Conservation (phyloP, 805 yeast species). For the Alloascoidea africana region DNA sequence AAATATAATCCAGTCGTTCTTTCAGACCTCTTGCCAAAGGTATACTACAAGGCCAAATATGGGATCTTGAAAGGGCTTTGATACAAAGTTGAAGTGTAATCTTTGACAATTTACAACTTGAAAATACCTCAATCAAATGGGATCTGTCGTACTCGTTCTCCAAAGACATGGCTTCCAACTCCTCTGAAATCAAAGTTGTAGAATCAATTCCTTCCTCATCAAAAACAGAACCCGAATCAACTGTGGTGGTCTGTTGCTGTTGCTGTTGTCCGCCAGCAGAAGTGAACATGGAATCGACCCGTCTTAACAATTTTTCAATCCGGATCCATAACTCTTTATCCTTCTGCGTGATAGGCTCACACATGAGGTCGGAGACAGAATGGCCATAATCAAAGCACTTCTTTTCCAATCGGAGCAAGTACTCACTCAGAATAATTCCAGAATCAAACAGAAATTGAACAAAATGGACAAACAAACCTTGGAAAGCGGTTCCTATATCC, state of each 20-base stretch:
- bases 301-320: neutral
- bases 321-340: neutral
- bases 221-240: neutral
- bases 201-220: no score
- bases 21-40: neutral
- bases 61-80: no score
- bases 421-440: conserved; percentile 14
- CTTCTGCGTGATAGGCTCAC: no score
- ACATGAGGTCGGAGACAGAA: no score
- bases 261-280: no score
- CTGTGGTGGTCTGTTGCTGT: neutral
- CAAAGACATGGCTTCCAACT: no score
- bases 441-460: conserved; percentile 19
- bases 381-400: neutral
- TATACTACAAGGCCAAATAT: neutral
- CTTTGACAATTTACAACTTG: neutral
- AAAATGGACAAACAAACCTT: conserved; percentile 20
- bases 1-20: neutral
- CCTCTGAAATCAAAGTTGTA: neutral
- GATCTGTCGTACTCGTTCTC: neutral
- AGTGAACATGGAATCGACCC: neutral
- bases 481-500: no score
- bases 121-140: neutral
- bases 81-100: neutral
- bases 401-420: conserved; percentile 6